Percentiles rank a stretch among this genome's conserved stretches.
phyloP scores from a whole-genome alignment of 345 rosid genomes.

The Toxicodendron radicans region DNA sequence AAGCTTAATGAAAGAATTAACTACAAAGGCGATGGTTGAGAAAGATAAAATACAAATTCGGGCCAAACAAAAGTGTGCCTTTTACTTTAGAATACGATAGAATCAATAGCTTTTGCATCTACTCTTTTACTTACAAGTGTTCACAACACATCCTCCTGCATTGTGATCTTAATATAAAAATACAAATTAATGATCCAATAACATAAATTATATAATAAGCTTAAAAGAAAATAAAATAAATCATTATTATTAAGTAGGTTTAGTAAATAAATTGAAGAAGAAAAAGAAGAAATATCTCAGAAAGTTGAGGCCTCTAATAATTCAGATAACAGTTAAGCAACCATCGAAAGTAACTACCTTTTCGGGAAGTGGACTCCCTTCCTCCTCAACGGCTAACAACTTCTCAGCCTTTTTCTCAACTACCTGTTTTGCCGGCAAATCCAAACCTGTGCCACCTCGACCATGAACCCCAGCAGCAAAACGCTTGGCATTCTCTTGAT shows the following conservation, averaged over 20 bases:
- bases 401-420: slow-evolving; percentile 43
- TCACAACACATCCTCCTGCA: not conserved
- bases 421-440: slow-evolving; percentile 35
- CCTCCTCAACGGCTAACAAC: slow-evolving; percentile 35
- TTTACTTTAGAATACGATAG: not conserved
- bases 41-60: not conserved
- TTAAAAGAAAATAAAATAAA: not conserved
- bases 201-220: not conserved
- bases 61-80: not conserved
- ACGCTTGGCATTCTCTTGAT: slow-evolving; percentile 35
- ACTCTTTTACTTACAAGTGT: not conserved
- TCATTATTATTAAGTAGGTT: not conserved
- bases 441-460: slow-evolving; percentile 28
- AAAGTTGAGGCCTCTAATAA: slow-evolving; percentile 1
- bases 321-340: not conserved
- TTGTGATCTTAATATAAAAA: not conserved
- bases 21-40: not conserved
- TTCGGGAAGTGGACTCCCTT: slow-evolving; percentile 46
- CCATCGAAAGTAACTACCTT: slow-evolving; percentile 29
- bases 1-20: not conserved
- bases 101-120: not conserved
- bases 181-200: not conserved
- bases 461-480: slow-evolving; percentile 31
- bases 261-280: not conserved
- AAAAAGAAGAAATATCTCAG: not conserved